A percentile compares a stretch with the other conserved stretches of the same genome.
Evolutionary conservation across 208 protist genomes (phyloP).

Genomic region (Entamoeba histolytica): DNA sequence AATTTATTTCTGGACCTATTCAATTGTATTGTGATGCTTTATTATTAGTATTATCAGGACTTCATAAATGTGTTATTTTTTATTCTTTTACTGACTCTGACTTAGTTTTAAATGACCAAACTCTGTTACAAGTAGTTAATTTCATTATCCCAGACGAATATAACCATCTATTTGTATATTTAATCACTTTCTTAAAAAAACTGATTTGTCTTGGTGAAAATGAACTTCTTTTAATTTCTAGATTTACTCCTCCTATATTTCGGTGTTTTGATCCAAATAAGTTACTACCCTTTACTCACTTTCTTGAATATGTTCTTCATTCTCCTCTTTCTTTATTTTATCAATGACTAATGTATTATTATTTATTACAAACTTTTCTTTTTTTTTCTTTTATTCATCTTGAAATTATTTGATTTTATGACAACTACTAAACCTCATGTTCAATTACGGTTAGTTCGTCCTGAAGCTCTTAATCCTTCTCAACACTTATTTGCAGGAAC

Average conservation of each 20-base stretch:
- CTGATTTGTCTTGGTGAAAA: not conserved
- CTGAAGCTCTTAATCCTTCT: too few species aligned
- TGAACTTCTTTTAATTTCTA: not conserved
- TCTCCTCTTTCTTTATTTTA: too few species aligned
- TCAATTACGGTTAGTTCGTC: too few species aligned
- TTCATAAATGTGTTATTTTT: not conserved
- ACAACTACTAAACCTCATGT: too few species aligned
- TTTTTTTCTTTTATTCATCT: too few species aligned
- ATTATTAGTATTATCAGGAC: not conserved
- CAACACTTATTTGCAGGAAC: too few species aligned
- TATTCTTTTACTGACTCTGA: not conserved
- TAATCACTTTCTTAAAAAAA: not conserved
- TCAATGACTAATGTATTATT: too few species aligned
- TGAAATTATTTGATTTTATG: too few species aligned
- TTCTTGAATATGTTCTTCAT: not conserved
- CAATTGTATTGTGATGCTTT: not conserved
- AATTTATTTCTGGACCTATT: not conserved
- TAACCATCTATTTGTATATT: not conserved
- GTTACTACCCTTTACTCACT: not conserved
- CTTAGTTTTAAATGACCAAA: not conserved
- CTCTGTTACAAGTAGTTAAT: not conserved
- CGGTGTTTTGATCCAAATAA: not conserved
- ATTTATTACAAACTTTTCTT: too few species aligned
- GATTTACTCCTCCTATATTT: not conserved
- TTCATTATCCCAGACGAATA: not conserved